phyloP scores from a whole-genome alignment of 2,329 filamentous ascomycete species.

The Fonsecaea pedrosoi region DNA sequence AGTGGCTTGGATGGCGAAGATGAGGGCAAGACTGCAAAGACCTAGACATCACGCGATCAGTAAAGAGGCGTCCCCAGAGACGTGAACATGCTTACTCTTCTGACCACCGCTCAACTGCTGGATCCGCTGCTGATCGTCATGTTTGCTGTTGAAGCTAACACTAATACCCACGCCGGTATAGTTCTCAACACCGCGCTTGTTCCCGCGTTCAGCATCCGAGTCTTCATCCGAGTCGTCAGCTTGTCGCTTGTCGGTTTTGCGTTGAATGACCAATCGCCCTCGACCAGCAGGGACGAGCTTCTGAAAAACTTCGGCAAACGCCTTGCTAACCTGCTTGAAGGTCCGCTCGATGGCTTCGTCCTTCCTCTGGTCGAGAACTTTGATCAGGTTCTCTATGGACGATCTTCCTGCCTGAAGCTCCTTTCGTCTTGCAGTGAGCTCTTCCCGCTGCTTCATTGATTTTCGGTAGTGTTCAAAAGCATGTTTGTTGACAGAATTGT shows the following conservation, averaged over 20 bases:
- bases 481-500: conserved; percentile 88
- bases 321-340: conserved; percentile 95
- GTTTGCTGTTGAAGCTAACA: conserved; percentile 98
- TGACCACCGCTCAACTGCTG: conserved; percentile 97
- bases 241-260: conserved; percentile 75
- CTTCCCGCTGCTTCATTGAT: conserved; percentile 91
- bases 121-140: conserved; percentile 97
- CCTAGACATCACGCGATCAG: conserved; percentile 56
- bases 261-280: conserved; percentile 89
- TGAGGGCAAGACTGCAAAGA: conserved; percentile 93
- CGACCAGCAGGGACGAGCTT: conserved; percentile 93
- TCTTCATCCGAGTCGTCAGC: conserved; percentile 69
- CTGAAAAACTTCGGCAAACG: conserved; percentile 92
- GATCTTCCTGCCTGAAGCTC: conserved; percentile 86
- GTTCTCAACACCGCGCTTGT: conserved; percentile 75
- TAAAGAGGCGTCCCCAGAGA: conserved; percentile 6
- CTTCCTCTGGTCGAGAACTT: conserved; percentile 90
- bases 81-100: conserved; percentile 74
- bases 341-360: conserved; percentile 98
- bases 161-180: conserved; percentile 96
- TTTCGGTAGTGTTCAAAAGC: conserved; percentile 98
- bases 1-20: conserved; percentile 98
- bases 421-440: conserved; percentile 79
- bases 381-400: conserved; percentile 90
- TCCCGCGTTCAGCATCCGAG: conserved; percentile 66